Conservation (phyloP, 352 stramenopile genomes). For the Phytopythium cucurbitacearum region DNA sequence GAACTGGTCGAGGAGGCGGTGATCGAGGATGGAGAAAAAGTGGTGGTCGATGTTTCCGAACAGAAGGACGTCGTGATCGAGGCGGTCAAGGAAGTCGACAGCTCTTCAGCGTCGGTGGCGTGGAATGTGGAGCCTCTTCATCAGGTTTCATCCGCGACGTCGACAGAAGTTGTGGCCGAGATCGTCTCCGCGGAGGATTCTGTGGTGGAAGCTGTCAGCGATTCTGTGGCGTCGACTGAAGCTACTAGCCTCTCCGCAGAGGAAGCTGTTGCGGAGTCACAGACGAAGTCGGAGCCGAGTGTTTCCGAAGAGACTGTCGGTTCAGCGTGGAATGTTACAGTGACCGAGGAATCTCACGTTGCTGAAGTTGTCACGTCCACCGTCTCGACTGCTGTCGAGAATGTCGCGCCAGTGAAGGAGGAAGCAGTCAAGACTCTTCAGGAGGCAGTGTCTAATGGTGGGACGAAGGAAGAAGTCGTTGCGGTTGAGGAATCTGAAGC, state of each 20-base stretch:
- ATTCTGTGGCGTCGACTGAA: background rate
- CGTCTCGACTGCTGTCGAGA: background rate
- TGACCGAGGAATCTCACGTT: background rate
- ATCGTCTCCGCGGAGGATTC: background rate
- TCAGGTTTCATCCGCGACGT: slow-evolving; percentile 8
- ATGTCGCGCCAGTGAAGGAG: slow-evolving; percentile 1
- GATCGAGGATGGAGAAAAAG: slow-evolving; percentile 5
- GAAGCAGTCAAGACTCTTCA: slow-evolving; percentile 9
- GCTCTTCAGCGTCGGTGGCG: slow-evolving; percentile 6
- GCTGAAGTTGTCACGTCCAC: slow-evolving; percentile 1
- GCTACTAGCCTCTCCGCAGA: background rate
- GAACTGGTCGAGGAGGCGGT: slow-evolving; percentile 4
- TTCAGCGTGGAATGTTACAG: slow-evolving; percentile 3
- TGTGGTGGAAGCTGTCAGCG: background rate
- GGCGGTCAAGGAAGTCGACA: slow-evolving; percentile 18
- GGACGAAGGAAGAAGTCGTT: slow-evolving; percentile 15
- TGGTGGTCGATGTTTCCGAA: background rate
- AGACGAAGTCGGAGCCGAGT: background rate
- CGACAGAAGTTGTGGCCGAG: background rate
- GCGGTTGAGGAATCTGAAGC: slow-evolving; percentile 12
- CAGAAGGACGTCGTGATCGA: background rate
- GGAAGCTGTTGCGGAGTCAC: slow-evolving; percentile 7
- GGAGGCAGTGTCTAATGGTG: slow-evolving; percentile 1
- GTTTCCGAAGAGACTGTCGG: background rate
- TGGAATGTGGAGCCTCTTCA: slow-evolving; percentile 24